phyloP scores from a whole-genome alignment of 2,329 filamentous ascomycete genomes.

The Fonsecaea monophora region DNA sequence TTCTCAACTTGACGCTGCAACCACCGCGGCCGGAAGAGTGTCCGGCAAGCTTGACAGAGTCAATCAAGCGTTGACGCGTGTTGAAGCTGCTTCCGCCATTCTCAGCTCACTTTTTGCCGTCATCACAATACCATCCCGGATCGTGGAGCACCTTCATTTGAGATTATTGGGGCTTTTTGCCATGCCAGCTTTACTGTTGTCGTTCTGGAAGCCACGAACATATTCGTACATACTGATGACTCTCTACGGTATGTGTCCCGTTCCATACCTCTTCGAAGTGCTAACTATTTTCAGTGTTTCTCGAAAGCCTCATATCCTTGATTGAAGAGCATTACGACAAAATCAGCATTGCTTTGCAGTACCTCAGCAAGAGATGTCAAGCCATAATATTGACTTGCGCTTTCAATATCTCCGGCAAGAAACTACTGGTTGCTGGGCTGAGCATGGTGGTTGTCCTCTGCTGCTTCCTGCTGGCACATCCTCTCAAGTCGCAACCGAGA shows the following conservation, averaged over 20 bases:
- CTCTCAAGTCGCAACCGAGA: not conserved
- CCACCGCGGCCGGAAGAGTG: slow-evolving; percentile 22
- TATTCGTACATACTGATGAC: slow-evolving; percentile 30
- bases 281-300: slow-evolving; percentile 26
- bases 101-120: slow-evolving; percentile 28
- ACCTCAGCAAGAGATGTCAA: slow-evolving; percentile 11
- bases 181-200: slow-evolving; percentile 22
- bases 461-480: slow-evolving; percentile 8
- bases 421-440: not conserved
- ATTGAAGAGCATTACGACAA: slow-evolving; percentile 20
- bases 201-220: slow-evolving; percentile 27
- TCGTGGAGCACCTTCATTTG: slow-evolving; percentile 27
- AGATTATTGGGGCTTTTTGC: slow-evolving; percentile 25
- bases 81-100: slow-evolving; percentile 30
- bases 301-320: slow-evolving; percentile 29
- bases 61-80: slow-evolving; percentile 28
- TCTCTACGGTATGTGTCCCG: slow-evolving; percentile 25
- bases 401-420: not conserved
- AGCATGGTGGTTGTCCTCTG: not conserved
- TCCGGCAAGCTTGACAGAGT: slow-evolving; percentile 30
- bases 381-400: slow-evolving; percentile 3
- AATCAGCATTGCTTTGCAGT: not conserved
- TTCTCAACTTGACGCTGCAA: slow-evolving; percentile 29
- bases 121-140: slow-evolving; percentile 27
- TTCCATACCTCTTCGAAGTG: not conserved